phyloP scores from a whole-genome alignment of 2,329 filamentous ascomycete species.

The Colletotrichum camelliae region DNA sequence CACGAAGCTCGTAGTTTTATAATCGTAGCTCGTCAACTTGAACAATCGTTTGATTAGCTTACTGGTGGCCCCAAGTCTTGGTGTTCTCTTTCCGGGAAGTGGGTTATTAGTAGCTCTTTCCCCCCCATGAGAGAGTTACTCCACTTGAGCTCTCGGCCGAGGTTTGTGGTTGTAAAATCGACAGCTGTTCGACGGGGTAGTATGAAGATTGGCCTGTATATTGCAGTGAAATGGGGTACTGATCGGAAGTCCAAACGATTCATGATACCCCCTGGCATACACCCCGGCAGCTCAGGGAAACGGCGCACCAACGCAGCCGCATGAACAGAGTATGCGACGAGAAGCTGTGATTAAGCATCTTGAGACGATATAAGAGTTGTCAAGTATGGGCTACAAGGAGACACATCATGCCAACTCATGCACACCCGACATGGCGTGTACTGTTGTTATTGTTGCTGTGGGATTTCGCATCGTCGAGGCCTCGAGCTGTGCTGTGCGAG shows the following conservation, averaged over 20 bases:
- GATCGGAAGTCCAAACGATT: not conserved
- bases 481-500: not conserved
- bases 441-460: not conserved
- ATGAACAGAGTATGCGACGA: not conserved
- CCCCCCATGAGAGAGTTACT: not conserved
- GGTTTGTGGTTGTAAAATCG: not conserved
- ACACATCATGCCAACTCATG: not conserved
- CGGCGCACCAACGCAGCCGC: not conserved
- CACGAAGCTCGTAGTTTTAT: not conserved
- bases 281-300: not conserved
- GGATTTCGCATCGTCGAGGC: not conserved
- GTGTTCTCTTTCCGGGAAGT: not conserved
- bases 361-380: not conserved
- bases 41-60: not conserved
- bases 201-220: not conserved
- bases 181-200: not conserved
- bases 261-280: not conserved
- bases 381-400: not conserved
- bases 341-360: not conserved
- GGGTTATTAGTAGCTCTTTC: conserved; percentile 2
- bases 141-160: conserved; percentile 13
- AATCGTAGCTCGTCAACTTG: not conserved
- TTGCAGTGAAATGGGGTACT: not conserved
- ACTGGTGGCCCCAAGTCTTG: not conserved
- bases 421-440: not conserved